Evolutionary conservation across 192 early-diverging fungal genomes (phyloP), one percentile per base, ranked within the genome.

Genomic region (Backusella australiensis): DNA sequence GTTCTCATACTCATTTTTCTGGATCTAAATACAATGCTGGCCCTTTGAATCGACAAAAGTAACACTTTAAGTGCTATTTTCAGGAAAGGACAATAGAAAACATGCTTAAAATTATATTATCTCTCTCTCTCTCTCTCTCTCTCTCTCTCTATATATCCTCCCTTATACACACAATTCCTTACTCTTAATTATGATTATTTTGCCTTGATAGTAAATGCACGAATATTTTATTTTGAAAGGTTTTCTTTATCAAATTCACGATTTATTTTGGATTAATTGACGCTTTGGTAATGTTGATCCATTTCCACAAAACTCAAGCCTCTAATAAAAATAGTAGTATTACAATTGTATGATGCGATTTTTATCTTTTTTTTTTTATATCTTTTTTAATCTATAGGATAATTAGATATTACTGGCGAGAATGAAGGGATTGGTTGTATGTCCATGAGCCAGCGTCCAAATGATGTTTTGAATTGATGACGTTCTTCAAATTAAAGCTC

Each of bases 371-470:
- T 19, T 35, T 67, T 35, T 67, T n/a, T 36, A 36, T 32, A 1
- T 71, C 34, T 26, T 71, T 69, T 71, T 44, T 34, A 46, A 71
- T n/a, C 21, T 71, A 32, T 71, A 71, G 0, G 32, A 29, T 19
- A 19, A 49, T 49, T 19, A 44, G 12, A n/a, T 49, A 19, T 66
- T 77, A 71, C 36, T 77, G 21, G 11, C 70, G 67, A 32, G 71
- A 34, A 59, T 81, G 80, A 75, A 81, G 80, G 19, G 80, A 73
- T 52, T 81, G 34, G 29, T 69, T 75, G 39, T 77, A 81, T 9
- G 76, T 75, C 80, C 80, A 81, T 32, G 76, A 76, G 52, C 80
- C 80, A 2, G 52, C 49, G 32, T 81, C 80, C 26, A 81, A 71
- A 29, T 75, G 53, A 32, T 66, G 76, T 36, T 77, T 74, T 41